These are phyloP conservation scores for Camelina hispida DNA, from an alignment of 345 rosid species.

Conservation along the genomic window DNA sequence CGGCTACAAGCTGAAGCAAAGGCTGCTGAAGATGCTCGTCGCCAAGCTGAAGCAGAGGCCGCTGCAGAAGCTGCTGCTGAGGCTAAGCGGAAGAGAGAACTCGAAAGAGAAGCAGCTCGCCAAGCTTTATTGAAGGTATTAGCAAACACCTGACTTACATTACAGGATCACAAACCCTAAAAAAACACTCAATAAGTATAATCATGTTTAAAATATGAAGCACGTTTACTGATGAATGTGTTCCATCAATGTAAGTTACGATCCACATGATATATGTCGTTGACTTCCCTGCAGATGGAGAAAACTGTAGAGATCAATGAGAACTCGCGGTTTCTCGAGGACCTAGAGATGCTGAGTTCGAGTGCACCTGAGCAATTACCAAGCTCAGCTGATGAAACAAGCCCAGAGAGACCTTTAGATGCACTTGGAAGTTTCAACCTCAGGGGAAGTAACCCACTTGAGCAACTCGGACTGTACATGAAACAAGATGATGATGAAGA, in stretches of 20 bases:
- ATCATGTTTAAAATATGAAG: neutral
- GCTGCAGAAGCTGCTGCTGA: conserved; percentile 88
- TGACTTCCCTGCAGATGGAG: conserved; percentile 71
- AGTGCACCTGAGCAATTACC: conserved; percentile 63
- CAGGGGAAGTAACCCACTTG: conserved; percentile 78
- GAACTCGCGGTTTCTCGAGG: conserved; percentile 82
- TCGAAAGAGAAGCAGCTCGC: conserved; percentile 94
- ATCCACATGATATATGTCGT: conserved; percentile 6
- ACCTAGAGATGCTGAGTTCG: conserved; percentile 87
- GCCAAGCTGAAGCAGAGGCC: conserved; percentile 88
- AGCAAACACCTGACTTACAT: conserved; percentile 7
- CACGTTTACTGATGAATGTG: neutral
- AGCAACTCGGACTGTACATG: conserved; percentile 85
- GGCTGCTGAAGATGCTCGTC: conserved; percentile 91
- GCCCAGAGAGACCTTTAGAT: conserved; percentile 56
- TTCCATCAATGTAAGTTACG: neutral
- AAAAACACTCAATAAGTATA: neutral
- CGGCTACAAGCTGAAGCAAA: conserved; percentile 91
- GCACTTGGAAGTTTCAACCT: conserved; percentile 72
- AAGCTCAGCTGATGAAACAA: conserved; percentile 66
- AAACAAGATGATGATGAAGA: conserved; percentile 79
- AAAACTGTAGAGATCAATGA: conserved; percentile 94
- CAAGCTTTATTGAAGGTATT: conserved; percentile 81
- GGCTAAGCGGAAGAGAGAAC: conserved; percentile 82
- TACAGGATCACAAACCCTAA: conserved; percentile 10